These are phyloP conservation scores for Lotmaria passim DNA, from an alignment of 208 protist genomes.

Conservation along the genomic window DNA sequence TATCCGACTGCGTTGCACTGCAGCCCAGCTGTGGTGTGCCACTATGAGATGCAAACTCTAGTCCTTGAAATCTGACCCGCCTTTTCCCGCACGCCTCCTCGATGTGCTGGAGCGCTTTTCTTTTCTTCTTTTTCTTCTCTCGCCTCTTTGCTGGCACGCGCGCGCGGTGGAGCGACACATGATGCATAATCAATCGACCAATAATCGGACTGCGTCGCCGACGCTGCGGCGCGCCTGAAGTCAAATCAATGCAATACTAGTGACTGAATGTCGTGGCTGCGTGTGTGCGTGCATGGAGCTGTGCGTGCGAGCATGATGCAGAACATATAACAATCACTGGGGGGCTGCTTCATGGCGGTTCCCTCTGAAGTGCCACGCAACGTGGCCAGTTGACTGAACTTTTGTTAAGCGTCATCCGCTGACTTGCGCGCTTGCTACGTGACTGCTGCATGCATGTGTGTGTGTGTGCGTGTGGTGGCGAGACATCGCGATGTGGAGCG, in stretches of 20 bases:
- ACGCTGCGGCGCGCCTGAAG: constrained; percentile 16
- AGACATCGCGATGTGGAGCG: no score
- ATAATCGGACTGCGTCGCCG: constrained; percentile 17
- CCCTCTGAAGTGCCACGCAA: constrained; percentile 28
- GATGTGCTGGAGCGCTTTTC: no score
- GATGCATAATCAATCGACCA: constrained; percentile 23
- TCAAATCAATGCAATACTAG: constrained; percentile 19
- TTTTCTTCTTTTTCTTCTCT: no score
- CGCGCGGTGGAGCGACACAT: constrained; percentile 5
- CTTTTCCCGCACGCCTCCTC: not conserved
- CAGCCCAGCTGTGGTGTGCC: constrained; percentile 19
- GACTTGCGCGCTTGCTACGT: constrained; percentile 21
- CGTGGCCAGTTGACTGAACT: constrained; percentile 31
- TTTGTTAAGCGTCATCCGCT: constrained; percentile 53
- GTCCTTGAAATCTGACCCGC: constrained; percentile 61
- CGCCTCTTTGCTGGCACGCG: not conserved
- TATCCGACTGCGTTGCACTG: constrained; percentile 39
- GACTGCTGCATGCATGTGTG: not conserved
- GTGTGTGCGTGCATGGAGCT: constrained; percentile 11
- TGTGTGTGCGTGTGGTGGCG: not conserved
- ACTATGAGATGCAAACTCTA: constrained; percentile 44
- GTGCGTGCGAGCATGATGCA: constrained; percentile 41
- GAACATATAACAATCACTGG: constrained; percentile 38
- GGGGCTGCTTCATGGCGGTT: constrained; percentile 25
- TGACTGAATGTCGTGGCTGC: constrained; percentile 9